These are phyloP conservation scores for Xylona heveae DNA, from an alignment of 495 filamentous ascomycete genomes.

Conservation along the genomic window DNA sequence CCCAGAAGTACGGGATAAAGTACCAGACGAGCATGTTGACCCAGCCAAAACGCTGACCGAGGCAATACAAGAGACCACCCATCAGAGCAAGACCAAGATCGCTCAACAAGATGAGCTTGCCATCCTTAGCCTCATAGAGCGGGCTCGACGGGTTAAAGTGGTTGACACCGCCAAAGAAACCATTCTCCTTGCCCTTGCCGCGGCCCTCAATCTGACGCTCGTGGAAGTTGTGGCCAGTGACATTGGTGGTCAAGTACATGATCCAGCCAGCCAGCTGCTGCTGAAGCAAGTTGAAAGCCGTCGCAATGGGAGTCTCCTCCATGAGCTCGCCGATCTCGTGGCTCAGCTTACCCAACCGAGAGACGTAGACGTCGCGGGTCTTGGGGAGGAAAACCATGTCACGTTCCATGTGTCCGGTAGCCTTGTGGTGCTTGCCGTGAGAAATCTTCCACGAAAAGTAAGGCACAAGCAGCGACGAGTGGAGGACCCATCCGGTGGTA, in stretches of 20 bases:
- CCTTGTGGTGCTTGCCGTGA: conserved; percentile 51
- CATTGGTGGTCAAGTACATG: conserved; percentile 30
- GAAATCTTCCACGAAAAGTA: conserved; percentile 64
- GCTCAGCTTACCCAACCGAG: conserved; percentile 2
- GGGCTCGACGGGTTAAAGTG: conserved; percentile 81
- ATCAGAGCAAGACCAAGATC: conserved; percentile 55
- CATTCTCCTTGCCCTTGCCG: conserved; percentile 77
- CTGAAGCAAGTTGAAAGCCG: conserved; percentile 22
- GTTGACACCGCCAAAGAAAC: conserved; percentile 62
- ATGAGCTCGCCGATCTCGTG: conserved; percentile 14
- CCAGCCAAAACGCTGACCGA: conserved; percentile 58
- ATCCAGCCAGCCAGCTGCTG: conserved; percentile 37
- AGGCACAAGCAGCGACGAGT: conserved; percentile 44
- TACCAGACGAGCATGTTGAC: conserved; percentile 84
- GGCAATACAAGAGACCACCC: conserved; percentile 30
- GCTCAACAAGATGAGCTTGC: conserved; percentile 58
- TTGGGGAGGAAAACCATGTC: conserved; percentile 37
- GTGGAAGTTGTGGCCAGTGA: conserved; percentile 29
- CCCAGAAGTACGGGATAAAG: conserved; percentile 85
- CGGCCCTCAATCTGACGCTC: conserved; percentile 53
- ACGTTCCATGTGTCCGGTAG: conserved; percentile 34
- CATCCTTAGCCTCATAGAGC: conserved; percentile 78
- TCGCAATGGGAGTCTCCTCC: conserved; percentile 34
- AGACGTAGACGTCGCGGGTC: conserved; percentile 15
- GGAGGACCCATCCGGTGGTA: conserved; percentile 41